Conservation (phyloP, 345 rosid species). For the Corchorus olitorius region DNA sequence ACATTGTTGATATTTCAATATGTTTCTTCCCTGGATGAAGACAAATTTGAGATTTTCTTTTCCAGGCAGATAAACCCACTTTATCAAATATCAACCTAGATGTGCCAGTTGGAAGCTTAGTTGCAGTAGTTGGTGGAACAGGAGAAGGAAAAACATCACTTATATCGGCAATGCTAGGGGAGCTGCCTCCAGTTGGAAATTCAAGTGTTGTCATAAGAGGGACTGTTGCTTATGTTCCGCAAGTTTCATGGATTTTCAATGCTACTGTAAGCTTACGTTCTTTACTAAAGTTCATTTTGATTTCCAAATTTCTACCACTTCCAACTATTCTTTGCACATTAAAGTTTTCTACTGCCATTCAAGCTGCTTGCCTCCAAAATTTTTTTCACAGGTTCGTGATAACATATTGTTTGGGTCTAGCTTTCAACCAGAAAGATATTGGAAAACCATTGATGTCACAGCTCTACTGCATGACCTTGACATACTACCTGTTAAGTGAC, state of each 20-base stretch:
- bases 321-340: slow-evolving; percentile 10
- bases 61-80: slow-evolving; percentile 65
- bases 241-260: slow-evolving; percentile 98
- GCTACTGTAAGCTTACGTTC: slow-evolving; percentile 66
- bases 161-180: slow-evolving; percentile 94
- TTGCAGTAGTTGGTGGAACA: slow-evolving; percentile 92
- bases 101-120: slow-evolving; percentile 73
- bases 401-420: slow-evolving; percentile 85
- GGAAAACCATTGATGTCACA: slow-evolving; percentile 78
- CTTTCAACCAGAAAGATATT: slow-evolving; percentile 62
- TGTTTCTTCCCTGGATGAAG: slow-evolving; percentile 9
- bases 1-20: slow-evolving; percentile 6
- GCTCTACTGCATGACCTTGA: slow-evolving; percentile 85
- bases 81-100: slow-evolving; percentile 76
- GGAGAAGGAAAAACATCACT: slow-evolving; percentile 99
- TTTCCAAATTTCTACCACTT: background rate
- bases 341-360: background rate
- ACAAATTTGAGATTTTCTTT: slow-evolving; percentile 3
- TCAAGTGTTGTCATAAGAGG: slow-evolving; percentile 73
- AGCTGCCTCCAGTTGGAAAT: slow-evolving; percentile 60
- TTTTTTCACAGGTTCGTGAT: slow-evolving; percentile 66
- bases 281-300: background rate
- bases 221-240: slow-evolving; percentile 92
- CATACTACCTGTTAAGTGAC: slow-evolving; percentile 77
- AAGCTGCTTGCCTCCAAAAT: slow-evolving; percentile 16